Evolutionary conservation across 176 grass and related monocot genomes (phyloP).

Genomic region (Bolboschoenus planiculmis): DNA sequence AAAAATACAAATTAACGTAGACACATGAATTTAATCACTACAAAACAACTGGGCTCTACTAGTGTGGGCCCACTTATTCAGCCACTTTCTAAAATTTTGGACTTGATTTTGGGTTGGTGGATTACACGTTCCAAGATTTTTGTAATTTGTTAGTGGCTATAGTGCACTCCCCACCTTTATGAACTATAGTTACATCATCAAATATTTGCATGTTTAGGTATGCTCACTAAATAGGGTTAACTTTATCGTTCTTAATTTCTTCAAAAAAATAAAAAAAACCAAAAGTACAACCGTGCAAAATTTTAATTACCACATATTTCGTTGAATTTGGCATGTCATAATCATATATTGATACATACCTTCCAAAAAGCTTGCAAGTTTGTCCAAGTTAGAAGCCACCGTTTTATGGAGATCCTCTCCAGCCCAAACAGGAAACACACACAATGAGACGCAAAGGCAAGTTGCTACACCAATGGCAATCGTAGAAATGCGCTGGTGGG

Average conservation of each 20-base stretch:
- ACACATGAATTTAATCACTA: not conserved
- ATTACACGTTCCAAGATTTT: conserved; percentile 23
- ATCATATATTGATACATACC: conserved; percentile 29
- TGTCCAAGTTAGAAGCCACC: conserved; percentile 50
- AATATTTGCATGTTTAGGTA: conserved; percentile 19
- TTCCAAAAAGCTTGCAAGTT: conserved; percentile 63
- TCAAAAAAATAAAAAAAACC: not conserved
- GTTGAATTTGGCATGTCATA: not conserved
- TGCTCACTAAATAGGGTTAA: not conserved
- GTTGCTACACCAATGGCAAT: conserved; percentile 61
- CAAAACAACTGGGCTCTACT: not conserved
- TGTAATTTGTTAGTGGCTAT: conserved; percentile 8
- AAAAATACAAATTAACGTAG: not conserved
- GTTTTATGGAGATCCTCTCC: conserved; percentile 82
- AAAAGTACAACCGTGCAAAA: not conserved
- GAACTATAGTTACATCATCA: conserved; percentile 15
- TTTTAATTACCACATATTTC: not conserved
- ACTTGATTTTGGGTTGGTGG: conserved; percentile 10
- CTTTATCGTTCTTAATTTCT: not conserved
- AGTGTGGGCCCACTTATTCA: not conserved
- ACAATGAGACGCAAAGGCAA: conserved; percentile 63
- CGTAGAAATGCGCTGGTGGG: conserved; percentile 72
- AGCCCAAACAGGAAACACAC: conserved; percentile 75
- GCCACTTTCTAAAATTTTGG: not conserved
- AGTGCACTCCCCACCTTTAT: not conserved